Percentiles rank a stretch among this genome's conserved stretches.
Evolutionary conservation across 2,329 filamentous ascomycete genomes (phyloP).

Genomic region (Pseudogymnoascus sp.): DNA sequence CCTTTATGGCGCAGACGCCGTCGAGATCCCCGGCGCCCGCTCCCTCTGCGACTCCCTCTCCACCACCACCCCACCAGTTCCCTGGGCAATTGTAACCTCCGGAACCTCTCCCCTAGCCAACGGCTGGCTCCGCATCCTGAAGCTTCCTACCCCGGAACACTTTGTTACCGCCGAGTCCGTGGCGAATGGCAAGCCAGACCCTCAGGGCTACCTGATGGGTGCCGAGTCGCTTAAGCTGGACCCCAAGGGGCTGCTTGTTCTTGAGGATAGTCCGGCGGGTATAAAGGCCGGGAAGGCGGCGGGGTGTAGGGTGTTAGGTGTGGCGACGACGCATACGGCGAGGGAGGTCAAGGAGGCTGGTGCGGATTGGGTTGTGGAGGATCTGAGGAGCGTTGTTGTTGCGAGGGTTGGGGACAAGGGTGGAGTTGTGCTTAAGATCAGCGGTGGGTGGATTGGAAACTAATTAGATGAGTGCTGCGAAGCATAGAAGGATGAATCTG

Average conservation of each 20-base stretch:
- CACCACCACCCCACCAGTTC: slow-evolving; percentile 37
- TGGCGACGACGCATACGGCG: slow-evolving; percentile 57
- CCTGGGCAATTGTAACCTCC: slow-evolving; percentile 81
- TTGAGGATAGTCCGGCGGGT: slow-evolving; percentile 64
- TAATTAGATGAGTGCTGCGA: background rate
- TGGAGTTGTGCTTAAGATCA: slow-evolving; percentile 23
- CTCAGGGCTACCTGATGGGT: slow-evolving; percentile 63
- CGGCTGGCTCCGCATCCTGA: slow-evolving; percentile 63
- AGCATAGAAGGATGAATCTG: background rate
- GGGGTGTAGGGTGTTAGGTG: slow-evolving; percentile 57
- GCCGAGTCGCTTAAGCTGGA: slow-evolving; percentile 43
- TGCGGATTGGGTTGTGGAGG: slow-evolving; percentile 61
- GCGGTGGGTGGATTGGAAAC: slow-evolving; percentile 16
- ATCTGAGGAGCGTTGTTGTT: slow-evolving; percentile 54
- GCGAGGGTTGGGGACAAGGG: slow-evolving; percentile 31
- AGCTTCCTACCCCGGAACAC: slow-evolving; percentile 55
- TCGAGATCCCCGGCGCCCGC: slow-evolving; percentile 79
- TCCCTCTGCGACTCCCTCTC: slow-evolving; percentile 60
- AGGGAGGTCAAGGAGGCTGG: slow-evolving; percentile 52
- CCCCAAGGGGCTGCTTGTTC: slow-evolving; percentile 42
- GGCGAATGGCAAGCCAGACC: slow-evolving; percentile 67
- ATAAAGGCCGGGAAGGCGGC: slow-evolving; percentile 63
- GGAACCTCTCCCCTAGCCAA: slow-evolving; percentile 59
- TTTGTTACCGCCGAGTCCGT: slow-evolving; percentile 73
- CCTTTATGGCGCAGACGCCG: slow-evolving; percentile 66